phyloP scores from a whole-genome alignment of 306 rosid genomes.

The Vigna hirtella region DNA sequence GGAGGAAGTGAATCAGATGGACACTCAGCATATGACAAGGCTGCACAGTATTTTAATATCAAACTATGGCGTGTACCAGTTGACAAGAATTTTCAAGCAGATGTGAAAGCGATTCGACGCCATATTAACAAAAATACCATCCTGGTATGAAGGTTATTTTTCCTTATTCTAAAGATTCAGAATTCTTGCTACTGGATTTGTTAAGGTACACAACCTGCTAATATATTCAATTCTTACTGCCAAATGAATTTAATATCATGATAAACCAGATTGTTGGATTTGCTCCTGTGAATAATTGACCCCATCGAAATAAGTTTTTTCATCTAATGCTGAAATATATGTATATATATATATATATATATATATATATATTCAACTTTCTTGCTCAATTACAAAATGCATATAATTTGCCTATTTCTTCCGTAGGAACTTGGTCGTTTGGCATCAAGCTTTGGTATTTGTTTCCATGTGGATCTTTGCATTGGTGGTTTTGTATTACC shows the following conservation, averaged over 20 bases:
- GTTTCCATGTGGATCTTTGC: constrained; percentile 95
- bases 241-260: constrained; percentile 39
- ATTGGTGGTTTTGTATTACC: constrained; percentile 97
- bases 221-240: constrained; percentile 43
- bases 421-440: constrained; percentile 87
- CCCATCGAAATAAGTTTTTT: constrained; percentile 75
- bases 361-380: constrained; percentile 22
- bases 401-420: constrained; percentile 45
- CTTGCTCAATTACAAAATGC: constrained; percentile 35
- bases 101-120: constrained; percentile 67
- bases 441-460: constrained; percentile 79
- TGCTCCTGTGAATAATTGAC: constrained; percentile 94
- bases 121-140: constrained; percentile 82
- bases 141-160: constrained; percentile 61
- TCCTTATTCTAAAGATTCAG: neutral
- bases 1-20: constrained; percentile 86
- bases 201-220: constrained; percentile 33
- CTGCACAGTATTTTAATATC: constrained; percentile 95
- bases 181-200: constrained; percentile 29
- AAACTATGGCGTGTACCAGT: constrained; percentile 92
- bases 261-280: constrained; percentile 91
- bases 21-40: constrained; percentile 97
- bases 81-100: constrained; percentile 78
- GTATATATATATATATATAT: neutral
- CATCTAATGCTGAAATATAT: constrained; percentile 17